Base-by-base conservation (phyloP, 2,329 filamentous ascomycete genomes). In the Chrysoporthe deuterocubensis region DNA sequence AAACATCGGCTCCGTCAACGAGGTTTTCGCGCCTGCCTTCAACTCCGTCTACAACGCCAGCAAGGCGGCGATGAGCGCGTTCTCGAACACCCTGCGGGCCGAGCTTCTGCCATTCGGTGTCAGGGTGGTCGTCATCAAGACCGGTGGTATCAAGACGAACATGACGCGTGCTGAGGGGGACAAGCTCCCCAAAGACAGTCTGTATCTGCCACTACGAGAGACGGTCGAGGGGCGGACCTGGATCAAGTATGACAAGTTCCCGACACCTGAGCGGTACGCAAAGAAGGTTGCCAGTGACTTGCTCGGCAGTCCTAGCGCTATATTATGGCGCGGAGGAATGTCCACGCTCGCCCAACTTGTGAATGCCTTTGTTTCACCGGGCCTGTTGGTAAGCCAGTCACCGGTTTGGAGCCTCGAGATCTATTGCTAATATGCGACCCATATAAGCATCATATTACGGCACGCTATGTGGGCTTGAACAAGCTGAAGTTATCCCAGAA, bases 41-140 rank as follows among this genome's bases (percentile, higher is more conserved):
- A 73, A 77, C 4, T 77, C 76, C 8, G 72, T 76, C 26, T 84
- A 83, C 72, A 81, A 80, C 62, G 78, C 80, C 7, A 79, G 77
- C 64, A 84, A 84, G 67, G 80, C 78, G 0, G 81, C 82, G 0
- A 72, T 83, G 0, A 73, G 77, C 26, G 73, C 76, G 59, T 75
- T 82, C 61, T 77, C 78, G 3, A 74, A 79, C 66, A 78, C 78
- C n/a, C 70, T 82, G 71, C 78, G 80, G 5, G 69, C 81, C 48
- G 81, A 83, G 71, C 75, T 83, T 42, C 64, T 67, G 1, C 74
- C 77, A 0, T 75, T 81, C 50, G 76, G 74, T 32, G 71, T 80
- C 64, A 73, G 75, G 34, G 78, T 81, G 32, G 71, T 80, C 9
- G 71, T 74, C 37, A 66, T 77, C 57, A 72, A 76, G 71, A 77